Evolutionary conservation across 2,329 filamentous ascomycete genomes (phyloP).

Genomic region (Pseudocercospora musae): DNA sequence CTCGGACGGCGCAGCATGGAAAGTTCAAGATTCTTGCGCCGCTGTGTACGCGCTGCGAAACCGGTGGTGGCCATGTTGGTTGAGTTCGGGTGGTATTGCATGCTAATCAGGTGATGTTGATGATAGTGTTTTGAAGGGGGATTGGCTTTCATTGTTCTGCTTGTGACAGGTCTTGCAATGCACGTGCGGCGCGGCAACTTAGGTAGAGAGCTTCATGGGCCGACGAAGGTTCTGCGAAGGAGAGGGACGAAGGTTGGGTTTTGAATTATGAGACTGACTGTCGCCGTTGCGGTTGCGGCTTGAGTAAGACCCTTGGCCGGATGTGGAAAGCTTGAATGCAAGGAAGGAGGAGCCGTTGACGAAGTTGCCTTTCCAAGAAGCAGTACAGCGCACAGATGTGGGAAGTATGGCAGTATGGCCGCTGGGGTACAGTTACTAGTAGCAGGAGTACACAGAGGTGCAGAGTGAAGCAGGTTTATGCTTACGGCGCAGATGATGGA

Average conservation of each 20-base stretch:
- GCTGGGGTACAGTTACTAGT: too few species aligned
- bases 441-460: neutral
- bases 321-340: neutral
- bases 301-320: neutral
- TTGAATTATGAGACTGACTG: neutral
- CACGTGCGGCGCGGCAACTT: neutral
- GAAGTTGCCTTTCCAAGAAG: neutral
- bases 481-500: neutral
- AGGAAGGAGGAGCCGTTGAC: neutral
- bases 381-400: neutral
- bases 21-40: constrained; percentile 16
- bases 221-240: neutral
- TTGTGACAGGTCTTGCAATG: neutral
- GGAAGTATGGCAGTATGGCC: too few species aligned
- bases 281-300: neutral
- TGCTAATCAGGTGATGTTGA: neutral
- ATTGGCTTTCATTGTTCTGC: neutral
- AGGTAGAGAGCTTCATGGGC: neutral
- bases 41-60: constrained; percentile 18
- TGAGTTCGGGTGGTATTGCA: neutral
- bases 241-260: neutral
- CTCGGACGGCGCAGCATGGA: constrained; percentile 16
- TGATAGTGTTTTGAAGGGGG: neutral
- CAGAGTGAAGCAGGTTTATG: neutral
- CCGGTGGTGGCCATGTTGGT: constrained; percentile 16